Base-by-base conservation (phyloP, 2,329 filamentous ascomycete species). In the Teratosphaeriaceae sp. region DNA sequence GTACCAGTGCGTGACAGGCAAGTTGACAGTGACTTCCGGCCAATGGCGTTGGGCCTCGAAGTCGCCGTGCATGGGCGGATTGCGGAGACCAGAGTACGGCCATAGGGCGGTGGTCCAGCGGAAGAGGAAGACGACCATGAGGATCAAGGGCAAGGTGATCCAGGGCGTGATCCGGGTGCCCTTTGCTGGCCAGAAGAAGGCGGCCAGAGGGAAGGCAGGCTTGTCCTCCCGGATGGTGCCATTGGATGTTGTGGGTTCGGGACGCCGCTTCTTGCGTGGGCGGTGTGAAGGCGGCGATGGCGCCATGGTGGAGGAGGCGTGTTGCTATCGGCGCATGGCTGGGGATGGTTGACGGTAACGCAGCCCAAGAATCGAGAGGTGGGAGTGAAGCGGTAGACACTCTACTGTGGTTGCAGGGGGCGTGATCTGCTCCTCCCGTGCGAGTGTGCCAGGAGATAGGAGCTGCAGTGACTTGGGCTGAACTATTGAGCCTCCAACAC, bases 21-120 rank as follows among this genome's bases (percentile, higher is more conserved):
- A 73, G 46, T 95, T 80, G 7, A 80, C 85, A 2, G 92, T 96
- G 52, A 98, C 74, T 61, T 98, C 92, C 89, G 98, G 95, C 92
- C 92, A 98, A 66, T 98, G 92, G 56, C 92, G 74, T 65, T 98
- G 92, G 3, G 94, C 92, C 70, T 98, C 92, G 67, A 95, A 98
- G 66, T 98, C 92, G 52, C 92, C 92, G 60, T 89, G 85, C 80
- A 96, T 88, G 5, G 92, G 92, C 26, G 89, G 89, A 47, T 78
- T 79, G 46, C 83, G 72, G 58, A 83, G 85, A 43, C 90, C 92
- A 56, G 92, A 98, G 65, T 97, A 96, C 45, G 87, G 88, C 87
- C 92, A 97, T 33, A 97, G 73, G 21, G 88, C 85, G 37, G 88
- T 85, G 23, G 86, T 84, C 92, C 92, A 97, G 56, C 92, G 76